Evolutionary conservation across 164 flowering plant species (phyloP), one percentile per base, ranked within the genome.

Genomic region (Dillenia suffruticosa): DNA sequence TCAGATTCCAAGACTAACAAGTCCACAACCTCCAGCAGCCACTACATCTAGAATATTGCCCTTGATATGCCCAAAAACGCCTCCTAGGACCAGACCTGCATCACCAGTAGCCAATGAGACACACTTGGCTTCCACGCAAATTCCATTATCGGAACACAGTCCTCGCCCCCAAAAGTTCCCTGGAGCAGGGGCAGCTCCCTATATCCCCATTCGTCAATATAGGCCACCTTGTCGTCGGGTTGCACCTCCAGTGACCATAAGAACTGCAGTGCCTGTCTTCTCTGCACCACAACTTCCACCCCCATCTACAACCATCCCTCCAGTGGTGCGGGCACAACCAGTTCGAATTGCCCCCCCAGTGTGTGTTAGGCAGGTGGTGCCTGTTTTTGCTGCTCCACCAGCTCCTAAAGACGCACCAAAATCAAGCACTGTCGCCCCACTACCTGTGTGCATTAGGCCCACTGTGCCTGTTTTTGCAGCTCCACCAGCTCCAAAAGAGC

Each of bases 11-110:
- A 84, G 87, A 59, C 81, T 91, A 45, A 71, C 89, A 45, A 77
- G 79, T 66, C 76, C 89, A 44, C 92, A 87, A 49, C 85, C 70
- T 54, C 80, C 79, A 10, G 70, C 82, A 48, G 67, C 73, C n/a
- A 58, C 86, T n/a, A 80, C 87, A 24, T 94, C 99, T 11, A 90
- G 74, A 76, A 86, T 94, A 54, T 91, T 94, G 13, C 96, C 96
- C 11, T 76, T 94, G 45, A 80, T 94, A 71, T 81, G 83, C 62
- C 90, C 75, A 14, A 88, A 77, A 70, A 32, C 84, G 24, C 67
- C 69, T 63, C 70, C 74, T 63, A 76, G 81, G 32, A 69, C 56
- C 76, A 75, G 86, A 63, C 64, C 72, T 0, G 10, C 67, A 7
- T 45, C 72, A 6, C 13, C 71, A 24, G 45, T 65, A 16, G 14